Conservation (phyloP, 2,329 filamentous ascomycete genomes). For the Monosporascus sp. region DNA sequence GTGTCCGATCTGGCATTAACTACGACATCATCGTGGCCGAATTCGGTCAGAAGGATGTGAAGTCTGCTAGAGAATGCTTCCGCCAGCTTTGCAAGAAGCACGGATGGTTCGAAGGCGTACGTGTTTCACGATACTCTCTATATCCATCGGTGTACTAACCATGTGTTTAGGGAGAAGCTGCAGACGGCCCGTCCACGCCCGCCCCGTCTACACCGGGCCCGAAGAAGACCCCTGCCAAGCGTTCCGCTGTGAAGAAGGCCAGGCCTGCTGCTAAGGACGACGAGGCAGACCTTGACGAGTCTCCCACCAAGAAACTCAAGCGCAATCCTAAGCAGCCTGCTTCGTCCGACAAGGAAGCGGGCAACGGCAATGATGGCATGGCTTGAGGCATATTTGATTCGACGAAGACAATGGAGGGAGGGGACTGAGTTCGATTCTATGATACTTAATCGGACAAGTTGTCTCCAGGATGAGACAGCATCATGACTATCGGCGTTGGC, state of each 20-base stretch:
- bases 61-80: background rate
- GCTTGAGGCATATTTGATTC: constrained; percentile 3
- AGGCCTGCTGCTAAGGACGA: constrained; percentile 2
- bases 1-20: constrained; percentile 37
- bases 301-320: constrained; percentile 13
- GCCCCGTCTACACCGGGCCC: background rate
- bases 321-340: constrained; percentile 4
- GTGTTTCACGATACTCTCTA: background rate
- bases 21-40: constrained; percentile 25
- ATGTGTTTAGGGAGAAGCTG: background rate
- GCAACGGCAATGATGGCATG: constrained; percentile 8
- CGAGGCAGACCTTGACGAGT: constrained; percentile 3
- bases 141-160: background rate
- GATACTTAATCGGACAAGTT: background rate
- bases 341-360: background rate
- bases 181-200: background rate
- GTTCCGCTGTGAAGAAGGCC: constrained; percentile 4
- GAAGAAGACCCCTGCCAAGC: constrained; percentile 4
- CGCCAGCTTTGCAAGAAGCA: constrained; percentile 3
- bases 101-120: background rate
- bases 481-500: background rate
- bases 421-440: background rate
- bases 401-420: constrained; percentile 1
- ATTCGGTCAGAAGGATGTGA: background rate
- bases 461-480: background rate